Percentiles rank a stretch among this genome's conserved stretches.
These are phyloP conservation scores for Chalara sp. DNA, from an alignment of 2,329 filamentous ascomycete species.

Conservation along the genomic window DNA sequence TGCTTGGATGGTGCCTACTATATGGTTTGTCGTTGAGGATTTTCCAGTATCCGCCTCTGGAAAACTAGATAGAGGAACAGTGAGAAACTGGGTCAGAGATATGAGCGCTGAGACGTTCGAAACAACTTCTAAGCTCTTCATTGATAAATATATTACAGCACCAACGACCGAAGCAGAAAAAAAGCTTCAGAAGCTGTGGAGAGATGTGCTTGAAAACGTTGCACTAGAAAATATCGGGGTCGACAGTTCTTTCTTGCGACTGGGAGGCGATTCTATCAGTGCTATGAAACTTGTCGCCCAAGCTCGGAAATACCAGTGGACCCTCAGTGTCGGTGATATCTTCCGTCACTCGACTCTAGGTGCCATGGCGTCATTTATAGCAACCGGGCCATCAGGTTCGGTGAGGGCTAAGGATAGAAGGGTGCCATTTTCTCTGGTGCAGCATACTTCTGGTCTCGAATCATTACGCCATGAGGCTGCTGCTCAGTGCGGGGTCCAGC, in stretches of 20 bases:
- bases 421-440: background rate
- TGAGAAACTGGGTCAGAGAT: background rate
- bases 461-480: slow-evolving; percentile 3
- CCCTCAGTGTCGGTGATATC: background rate
- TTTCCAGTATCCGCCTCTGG: background rate
- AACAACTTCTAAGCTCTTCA: background rate
- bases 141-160: background rate
- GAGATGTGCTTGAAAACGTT: background rate
- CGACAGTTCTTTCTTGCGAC: background rate
- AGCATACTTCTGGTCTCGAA: background rate
- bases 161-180: background rate
- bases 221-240: background rate
- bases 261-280: background rate
- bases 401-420: background rate
- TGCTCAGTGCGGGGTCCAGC: slow-evolving; percentile 15
- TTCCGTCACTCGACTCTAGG: background rate
- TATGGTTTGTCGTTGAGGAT: background rate
- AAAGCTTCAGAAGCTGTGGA: background rate
- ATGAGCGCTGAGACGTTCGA: too few species aligned
- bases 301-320: background rate
- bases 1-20: background rate
- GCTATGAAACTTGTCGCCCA: background rate
- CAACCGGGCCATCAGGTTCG: background rate
- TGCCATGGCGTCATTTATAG: background rate
- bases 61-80: background rate